Conservation (phyloP, 345 rosid species). For the Cardamine occulta region DNA sequence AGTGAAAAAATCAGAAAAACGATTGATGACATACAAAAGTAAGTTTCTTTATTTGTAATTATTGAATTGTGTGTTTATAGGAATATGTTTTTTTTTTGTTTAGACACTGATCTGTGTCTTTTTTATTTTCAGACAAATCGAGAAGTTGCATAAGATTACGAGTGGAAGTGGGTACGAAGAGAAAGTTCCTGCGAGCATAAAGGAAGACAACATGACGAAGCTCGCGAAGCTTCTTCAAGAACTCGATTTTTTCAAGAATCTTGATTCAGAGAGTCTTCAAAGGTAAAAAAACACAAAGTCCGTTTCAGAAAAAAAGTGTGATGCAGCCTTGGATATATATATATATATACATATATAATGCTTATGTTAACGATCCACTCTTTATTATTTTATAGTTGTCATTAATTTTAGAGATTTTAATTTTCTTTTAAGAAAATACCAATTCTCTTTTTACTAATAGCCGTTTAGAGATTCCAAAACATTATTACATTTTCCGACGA, state of each 20-base stretch:
- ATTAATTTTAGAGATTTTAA: too few relatives aligned
- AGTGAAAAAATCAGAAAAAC: constrained; percentile 66
- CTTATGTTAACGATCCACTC: too few relatives aligned
- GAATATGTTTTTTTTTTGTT: constrained; percentile 4
- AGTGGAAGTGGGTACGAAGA: constrained; percentile 66
- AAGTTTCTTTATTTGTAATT: constrained; percentile 30
- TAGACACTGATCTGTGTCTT: neutral
- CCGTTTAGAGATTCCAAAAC: too few relatives aligned
- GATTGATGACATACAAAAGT: constrained; percentile 73
- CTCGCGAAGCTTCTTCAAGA: constrained; percentile 65
- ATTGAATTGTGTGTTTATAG: too few relatives aligned
- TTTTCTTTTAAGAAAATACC: too few relatives aligned
- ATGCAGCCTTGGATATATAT: too few relatives aligned
- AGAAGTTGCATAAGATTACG: constrained; percentile 72
- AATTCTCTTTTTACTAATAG: too few relatives aligned
- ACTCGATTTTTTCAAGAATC: constrained; percentile 54
- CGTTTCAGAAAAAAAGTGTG: too few relatives aligned
- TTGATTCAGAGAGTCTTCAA: neutral
- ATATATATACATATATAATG: too few relatives aligned
- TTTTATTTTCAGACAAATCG: constrained; percentile 67
- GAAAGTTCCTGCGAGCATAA: constrained; percentile 68
- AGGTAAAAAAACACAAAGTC: too few relatives aligned
- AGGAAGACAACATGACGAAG: constrained; percentile 60
- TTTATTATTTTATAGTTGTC: too few relatives aligned
- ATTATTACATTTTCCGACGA: too few relatives aligned